Evolutionary conservation across 345 rosid species (phyloP).

Genomic region (Euphorbia tirucalli): DNA sequence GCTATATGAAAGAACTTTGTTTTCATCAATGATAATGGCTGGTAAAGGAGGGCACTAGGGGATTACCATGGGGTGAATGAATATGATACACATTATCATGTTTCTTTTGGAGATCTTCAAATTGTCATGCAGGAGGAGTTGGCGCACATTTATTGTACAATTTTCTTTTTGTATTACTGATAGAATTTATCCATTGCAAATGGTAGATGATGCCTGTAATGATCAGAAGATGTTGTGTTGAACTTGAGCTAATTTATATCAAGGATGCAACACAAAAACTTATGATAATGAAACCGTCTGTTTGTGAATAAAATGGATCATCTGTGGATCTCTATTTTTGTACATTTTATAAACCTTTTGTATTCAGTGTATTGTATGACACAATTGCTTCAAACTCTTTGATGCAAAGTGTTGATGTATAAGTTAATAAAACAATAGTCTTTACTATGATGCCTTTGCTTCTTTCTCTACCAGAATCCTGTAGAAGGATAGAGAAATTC

Average conservation of each 20-base stretch:
- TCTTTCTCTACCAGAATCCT: neutral
- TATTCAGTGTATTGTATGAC: neutral
- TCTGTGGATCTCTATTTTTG: neutral
- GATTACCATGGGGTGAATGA: neutral
- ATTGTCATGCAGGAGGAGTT: neutral
- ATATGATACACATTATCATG: neutral
- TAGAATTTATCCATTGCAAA: neutral
- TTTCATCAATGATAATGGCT: neutral
- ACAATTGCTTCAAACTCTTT: neutral
- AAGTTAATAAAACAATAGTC: neutral
- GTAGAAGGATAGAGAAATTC: neutral
- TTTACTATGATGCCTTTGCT: neutral
- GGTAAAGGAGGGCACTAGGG: neutral
- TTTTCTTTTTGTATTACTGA: neutral
- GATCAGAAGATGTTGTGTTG: neutral
- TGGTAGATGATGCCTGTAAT: neutral
- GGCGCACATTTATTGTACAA: too few species aligned
- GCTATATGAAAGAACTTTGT: neutral
- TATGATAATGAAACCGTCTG: too few species aligned
- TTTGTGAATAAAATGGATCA: neutral
- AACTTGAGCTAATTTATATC: neutral
- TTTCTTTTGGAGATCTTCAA: neutral
- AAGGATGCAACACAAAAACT: neutral
- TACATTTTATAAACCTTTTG: neutral
- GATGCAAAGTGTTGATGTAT: neutral